Evolutionary conservation across 306 rosid genomes (phyloP).

Genomic region (Psophocarpus tetragonolobus): DNA sequence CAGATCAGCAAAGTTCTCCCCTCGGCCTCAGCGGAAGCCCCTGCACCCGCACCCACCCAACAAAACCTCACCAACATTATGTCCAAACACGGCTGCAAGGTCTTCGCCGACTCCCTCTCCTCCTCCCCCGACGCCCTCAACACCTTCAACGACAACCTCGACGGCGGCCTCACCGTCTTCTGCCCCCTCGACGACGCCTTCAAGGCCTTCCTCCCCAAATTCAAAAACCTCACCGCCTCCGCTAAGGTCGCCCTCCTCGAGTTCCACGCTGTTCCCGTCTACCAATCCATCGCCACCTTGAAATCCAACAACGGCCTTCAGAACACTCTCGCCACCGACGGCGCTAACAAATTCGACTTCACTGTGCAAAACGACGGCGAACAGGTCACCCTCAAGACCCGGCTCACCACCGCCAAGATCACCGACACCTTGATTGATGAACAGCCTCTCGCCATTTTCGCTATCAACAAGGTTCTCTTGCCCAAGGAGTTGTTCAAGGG

Average conservation of each 20-base stretch:
- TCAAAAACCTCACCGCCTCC: conserved; percentile 60
- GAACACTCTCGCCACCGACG: conserved; percentile 88
- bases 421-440: conserved; percentile 68
- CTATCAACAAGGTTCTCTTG: conserved; percentile 61
- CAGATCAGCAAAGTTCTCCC: conserved; percentile 75
- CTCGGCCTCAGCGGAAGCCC: conserved; percentile 69
- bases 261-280: conserved; percentile 73
- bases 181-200: conserved; percentile 77
- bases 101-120: conserved; percentile 61
- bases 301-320: conserved; percentile 65
- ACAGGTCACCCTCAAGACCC: conserved; percentile 60
- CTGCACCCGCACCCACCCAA: conserved; percentile 62
- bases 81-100: conserved; percentile 77
- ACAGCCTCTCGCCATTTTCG: conserved; percentile 61
- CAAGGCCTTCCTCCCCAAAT: conserved; percentile 62
- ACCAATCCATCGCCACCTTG: conserved; percentile 53
- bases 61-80: conserved; percentile 60
- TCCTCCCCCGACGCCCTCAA: conserved; percentile 36
- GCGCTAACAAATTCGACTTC: conserved; percentile 67
- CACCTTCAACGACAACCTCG: conserved; percentile 48
- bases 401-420: conserved; percentile 59
- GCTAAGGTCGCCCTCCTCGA: conserved; percentile 62
- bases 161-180: conserved; percentile 72
- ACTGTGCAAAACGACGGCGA: conserved; percentile 85
- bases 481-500: conserved; percentile 74